Evolutionary conservation across 2,329 filamentous ascomycete genomes (phyloP).

Genomic region (Paecilomyces sp.): DNA sequence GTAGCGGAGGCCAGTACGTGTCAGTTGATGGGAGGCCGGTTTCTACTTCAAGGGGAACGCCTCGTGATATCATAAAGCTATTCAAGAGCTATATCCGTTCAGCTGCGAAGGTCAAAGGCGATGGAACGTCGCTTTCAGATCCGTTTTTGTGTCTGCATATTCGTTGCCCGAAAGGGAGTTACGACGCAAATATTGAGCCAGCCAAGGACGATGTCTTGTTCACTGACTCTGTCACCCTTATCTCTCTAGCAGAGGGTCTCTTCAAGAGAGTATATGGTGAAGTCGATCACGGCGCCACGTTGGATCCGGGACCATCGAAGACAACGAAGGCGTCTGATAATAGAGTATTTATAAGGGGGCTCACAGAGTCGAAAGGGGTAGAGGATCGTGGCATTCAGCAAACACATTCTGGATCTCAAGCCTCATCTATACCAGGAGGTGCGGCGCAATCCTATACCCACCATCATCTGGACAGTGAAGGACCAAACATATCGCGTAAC

Average conservation of each 20-base stretch:
- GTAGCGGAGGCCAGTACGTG: slow-evolving; percentile 41
- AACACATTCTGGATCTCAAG: not conserved
- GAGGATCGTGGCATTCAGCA: not conserved
- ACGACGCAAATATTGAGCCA: slow-evolving; percentile 58
- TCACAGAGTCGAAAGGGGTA: not conserved
- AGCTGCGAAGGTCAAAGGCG: slow-evolving; percentile 10
- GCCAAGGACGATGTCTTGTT: slow-evolving; percentile 58
- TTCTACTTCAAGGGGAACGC: slow-evolving; percentile 41
- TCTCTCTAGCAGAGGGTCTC: slow-evolving; percentile 38
- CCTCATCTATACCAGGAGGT: not conserved
- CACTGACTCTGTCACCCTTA: slow-evolving; percentile 37
- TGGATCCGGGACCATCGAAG: not conserved
- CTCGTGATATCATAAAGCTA: slow-evolving; percentile 45
- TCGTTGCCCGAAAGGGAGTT: slow-evolving; percentile 45
- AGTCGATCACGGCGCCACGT: slow-evolving; percentile 3
- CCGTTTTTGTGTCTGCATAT: slow-evolving; percentile 53
- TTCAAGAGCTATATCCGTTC: slow-evolving; percentile 46
- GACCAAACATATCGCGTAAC: not conserved
- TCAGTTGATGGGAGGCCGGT: slow-evolving; percentile 53
- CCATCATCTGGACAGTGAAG: not conserved
- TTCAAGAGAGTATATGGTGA: slow-evolving; percentile 35
- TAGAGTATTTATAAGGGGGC: not conserved
- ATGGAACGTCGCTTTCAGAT: slow-evolving; percentile 32
- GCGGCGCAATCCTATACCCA: not conserved
- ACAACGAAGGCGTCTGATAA: not conserved